These are phyloP conservation scores for Mucor indicus DNA, from an alignment of 371 early-diverging fungal genomes.

Conservation along the genomic window DNA sequence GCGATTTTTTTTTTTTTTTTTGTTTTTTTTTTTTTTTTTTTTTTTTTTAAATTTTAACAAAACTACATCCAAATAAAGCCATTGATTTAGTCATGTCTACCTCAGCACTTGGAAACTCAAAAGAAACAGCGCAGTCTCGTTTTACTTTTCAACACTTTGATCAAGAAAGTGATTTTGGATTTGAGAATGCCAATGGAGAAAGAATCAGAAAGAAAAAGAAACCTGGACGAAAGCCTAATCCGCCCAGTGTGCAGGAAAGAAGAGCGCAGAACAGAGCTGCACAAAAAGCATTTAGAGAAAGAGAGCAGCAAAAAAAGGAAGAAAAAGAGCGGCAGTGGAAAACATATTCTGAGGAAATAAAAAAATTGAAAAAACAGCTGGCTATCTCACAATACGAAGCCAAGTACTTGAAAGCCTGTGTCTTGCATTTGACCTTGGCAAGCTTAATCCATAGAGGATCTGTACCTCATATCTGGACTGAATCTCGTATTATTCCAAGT, in stretches of 20 bases:
- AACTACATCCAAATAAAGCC: too few relatives aligned
- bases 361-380: slow-evolving; percentile 14
- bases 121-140: too few relatives aligned
- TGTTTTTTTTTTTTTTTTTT: neutral
- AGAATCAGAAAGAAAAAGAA: slow-evolving; percentile 18
- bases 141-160: slow-evolving; percentile 24
- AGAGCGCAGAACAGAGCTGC: slow-evolving; percentile 24
- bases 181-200: slow-evolving; percentile 19
- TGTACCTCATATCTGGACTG: slow-evolving; percentile 36
- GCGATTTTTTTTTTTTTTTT: too few relatives aligned
- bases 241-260: slow-evolving; percentile 18
- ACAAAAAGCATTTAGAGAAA: slow-evolving; percentile 22
- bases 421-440: slow-evolving; percentile 25
- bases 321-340: slow-evolving; percentile 26
- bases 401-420: slow-evolving; percentile 35
- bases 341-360: slow-evolving; percentile 20
- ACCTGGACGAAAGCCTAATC: slow-evolving; percentile 30
- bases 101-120: too few relatives aligned
- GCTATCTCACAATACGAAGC: slow-evolving; percentile 32
- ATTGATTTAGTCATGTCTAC: too few relatives aligned
- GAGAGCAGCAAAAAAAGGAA: slow-evolving; percentile 20
- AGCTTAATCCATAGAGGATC: slow-evolving; percentile 28
- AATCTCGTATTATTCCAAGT: slow-evolving; percentile 24
- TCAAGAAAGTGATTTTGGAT: slow-evolving; percentile 22
- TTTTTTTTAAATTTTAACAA: neutral